Conservation (phyloP, 1,284 basidiomycete species). For the Salmacisia buchloeana region DNA sequence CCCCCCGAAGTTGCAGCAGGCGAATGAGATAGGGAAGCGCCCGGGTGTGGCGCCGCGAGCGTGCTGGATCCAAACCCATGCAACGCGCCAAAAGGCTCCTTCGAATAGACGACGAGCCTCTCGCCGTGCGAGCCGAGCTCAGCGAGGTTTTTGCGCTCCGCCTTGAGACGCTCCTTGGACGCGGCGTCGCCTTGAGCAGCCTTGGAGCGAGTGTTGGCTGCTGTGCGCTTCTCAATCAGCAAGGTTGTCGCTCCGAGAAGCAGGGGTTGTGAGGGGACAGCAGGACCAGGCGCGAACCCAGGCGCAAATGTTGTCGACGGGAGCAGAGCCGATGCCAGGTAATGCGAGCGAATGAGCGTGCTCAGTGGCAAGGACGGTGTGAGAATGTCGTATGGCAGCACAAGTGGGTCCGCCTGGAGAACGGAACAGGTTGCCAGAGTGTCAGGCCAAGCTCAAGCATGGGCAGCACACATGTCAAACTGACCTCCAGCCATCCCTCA, state of each 20-base stretch:
- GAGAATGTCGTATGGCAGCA: slow-evolving; percentile 47
- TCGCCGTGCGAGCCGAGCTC: background rate
- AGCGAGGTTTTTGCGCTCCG: background rate
- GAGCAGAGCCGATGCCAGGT: slow-evolving; percentile 53
- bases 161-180: slow-evolving; percentile 4
- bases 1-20: background rate
- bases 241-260: background rate
- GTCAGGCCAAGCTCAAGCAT: background rate
- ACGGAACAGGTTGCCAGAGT: background rate
- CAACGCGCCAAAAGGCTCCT: background rate
- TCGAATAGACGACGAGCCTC: slow-evolving; percentile 3
- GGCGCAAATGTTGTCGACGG: background rate
- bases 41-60: background rate
- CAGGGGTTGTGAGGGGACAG: background rate
- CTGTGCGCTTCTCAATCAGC: background rate
- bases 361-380: slow-evolving; percentile 36
- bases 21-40: background rate
- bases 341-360: slow-evolving; percentile 32
- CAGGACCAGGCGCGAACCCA: background rate
- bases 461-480: background rate
- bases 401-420: slow-evolving; percentile 39
- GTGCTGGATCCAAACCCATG: background rate
- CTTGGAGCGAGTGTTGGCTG: background rate
- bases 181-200: background rate
- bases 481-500: slow-evolving; percentile 36